Evolutionary conservation across 345 rosid genomes (phyloP).

Genomic region (Zanthoxylum bungeanum): DNA sequence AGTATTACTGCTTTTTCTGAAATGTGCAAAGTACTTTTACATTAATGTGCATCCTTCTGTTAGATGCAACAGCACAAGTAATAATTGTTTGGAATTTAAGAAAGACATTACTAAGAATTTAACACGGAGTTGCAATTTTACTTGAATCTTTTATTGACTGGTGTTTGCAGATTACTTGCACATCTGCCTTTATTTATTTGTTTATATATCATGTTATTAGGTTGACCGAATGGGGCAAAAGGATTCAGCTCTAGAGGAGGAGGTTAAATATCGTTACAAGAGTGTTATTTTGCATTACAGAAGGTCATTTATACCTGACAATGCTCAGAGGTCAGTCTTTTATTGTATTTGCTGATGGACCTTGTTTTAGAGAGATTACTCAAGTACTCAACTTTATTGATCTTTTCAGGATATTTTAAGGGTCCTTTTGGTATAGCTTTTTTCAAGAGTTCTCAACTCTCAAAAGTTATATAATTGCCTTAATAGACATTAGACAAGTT

Average conservation of each 20-base stretch:
- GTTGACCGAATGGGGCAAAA: conserved; percentile 73
- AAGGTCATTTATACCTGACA: conserved; percentile 92
- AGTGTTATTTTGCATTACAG: conserved; percentile 82
- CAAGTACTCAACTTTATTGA: background rate
- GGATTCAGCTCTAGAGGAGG: conserved; percentile 77
- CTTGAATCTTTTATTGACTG: background rate
- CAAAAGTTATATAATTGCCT: too few species aligned
- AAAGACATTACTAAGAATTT: background rate
- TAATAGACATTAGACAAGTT: too few species aligned
- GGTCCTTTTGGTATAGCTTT: too few species aligned
- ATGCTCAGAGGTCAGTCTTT: conserved; percentile 68
- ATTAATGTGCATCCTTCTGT: background rate
- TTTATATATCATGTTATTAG: conserved; percentile 41
- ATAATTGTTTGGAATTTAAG: background rate
- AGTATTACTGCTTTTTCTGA: background rate
- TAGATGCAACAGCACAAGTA: background rate
- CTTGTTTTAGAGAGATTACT: background rate
- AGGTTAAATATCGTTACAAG: conserved; percentile 73
- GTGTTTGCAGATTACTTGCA: background rate
- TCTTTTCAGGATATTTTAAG: background rate
- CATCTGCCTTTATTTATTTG: conserved; percentile 10
- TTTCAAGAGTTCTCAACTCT: too few species aligned
- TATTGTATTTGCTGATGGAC: background rate
- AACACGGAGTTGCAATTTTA: background rate
- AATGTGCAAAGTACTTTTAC: background rate